These are phyloP conservation scores for Penicillium roqueforti DNA, from an alignment of 495 filamentous ascomycete genomes.

Conservation along the genomic window DNA sequence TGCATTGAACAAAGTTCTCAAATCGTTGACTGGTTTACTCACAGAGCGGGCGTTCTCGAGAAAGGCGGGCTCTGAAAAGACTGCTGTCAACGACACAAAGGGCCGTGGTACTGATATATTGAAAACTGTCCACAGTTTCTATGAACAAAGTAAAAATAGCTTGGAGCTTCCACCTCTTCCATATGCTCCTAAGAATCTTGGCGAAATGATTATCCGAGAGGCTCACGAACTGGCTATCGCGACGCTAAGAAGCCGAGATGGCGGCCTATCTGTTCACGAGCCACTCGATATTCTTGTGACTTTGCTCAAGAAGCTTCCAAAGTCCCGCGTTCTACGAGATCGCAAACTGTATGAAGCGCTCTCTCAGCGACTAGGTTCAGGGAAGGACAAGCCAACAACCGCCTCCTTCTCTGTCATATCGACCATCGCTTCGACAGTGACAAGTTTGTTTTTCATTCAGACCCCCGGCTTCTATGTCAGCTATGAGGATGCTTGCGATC, in stretches of 20 bases:
- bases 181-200: conserved; percentile 52
- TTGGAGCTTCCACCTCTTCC: conserved; percentile 49
- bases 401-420: conserved; percentile 44
- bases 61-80: conserved; percentile 30
- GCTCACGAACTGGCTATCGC: conserved; percentile 50
- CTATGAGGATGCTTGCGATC: conserved; percentile 54
- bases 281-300: conserved; percentile 49
- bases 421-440: conserved; percentile 58
- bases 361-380: conserved; percentile 28
- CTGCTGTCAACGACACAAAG: conserved; percentile 18
- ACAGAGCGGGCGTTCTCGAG: conserved; percentile 65
- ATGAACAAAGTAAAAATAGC: conserved; percentile 46
- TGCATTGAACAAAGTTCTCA: conserved; percentile 31
- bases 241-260: conserved; percentile 26
- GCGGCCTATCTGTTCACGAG: conserved; percentile 33
- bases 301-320: conserved; percentile 55
- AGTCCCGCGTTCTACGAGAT: conserved; percentile 49
- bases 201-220: conserved; percentile 59
- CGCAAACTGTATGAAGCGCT: conserved; percentile 54
- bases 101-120: conserved; percentile 45
- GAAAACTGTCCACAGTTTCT: conserved; percentile 60
- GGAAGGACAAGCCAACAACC: conserved; percentile 26
- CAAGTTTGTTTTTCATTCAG: conserved; percentile 56
- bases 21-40: conserved; percentile 50
- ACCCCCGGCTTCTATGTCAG: conserved; percentile 46